Percentiles rank a stretch among this genome's conserved stretches.
Conservation (phyloP, 495 filamentous ascomycete species). For the Cercophora sp. region DNA sequence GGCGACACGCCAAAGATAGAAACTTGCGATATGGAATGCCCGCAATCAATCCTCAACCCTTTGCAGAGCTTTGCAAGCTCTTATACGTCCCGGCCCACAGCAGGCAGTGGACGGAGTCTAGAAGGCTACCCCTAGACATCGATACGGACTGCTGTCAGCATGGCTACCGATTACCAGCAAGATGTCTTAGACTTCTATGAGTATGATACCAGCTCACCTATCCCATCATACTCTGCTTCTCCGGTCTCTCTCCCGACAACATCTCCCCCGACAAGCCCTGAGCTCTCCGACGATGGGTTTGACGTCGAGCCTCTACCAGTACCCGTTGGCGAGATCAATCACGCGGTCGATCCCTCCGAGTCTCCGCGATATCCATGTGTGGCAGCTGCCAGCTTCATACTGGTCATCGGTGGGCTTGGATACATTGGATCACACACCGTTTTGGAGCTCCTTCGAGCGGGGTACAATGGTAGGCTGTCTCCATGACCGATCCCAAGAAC, state of each 20-base stretch:
- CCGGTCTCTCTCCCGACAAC: background rate
- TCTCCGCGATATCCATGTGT: background rate
- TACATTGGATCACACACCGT: conserved; percentile 65
- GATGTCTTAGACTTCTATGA: too few species aligned
- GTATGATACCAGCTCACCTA: too few species aligned
- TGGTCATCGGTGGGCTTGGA: conserved; percentile 62
- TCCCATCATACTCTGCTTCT: background rate
- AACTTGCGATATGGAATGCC: too few species aligned
- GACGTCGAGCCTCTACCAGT: conserved; percentile 10
- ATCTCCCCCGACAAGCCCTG: conserved; percentile 23
- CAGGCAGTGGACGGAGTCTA: too few species aligned
- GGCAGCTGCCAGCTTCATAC: conserved; percentile 35
- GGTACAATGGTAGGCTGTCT: conserved; percentile 45
- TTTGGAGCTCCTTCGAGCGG: conserved; percentile 57
- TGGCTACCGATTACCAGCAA: too few species aligned
- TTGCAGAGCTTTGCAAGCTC: too few species aligned
- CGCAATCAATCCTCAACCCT: too few species aligned
- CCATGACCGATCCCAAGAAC: background rate
- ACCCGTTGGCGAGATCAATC: background rate
- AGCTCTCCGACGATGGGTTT: conserved; percentile 18
- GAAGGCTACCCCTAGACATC: too few species aligned
- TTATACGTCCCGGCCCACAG: too few species aligned
- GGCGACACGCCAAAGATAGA: too few species aligned
- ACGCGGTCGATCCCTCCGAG: background rate
- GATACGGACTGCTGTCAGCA: too few species aligned